Evolutionary conservation across 202 grass and related monocot species (phyloP).

Genomic region (Hordeum pubiflorum): DNA sequence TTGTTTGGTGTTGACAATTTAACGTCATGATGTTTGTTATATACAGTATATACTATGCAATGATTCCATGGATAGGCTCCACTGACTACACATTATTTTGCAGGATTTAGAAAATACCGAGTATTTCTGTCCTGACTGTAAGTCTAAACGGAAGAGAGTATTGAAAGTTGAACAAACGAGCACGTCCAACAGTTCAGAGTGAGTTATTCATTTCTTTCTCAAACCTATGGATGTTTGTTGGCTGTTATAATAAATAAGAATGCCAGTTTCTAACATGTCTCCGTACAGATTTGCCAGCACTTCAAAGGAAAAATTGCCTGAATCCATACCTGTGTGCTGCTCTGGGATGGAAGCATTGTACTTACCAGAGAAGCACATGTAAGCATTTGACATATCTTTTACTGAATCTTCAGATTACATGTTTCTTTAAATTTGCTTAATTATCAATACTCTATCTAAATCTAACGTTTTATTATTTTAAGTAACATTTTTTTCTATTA

Average conservation of each 20-base stretch:
- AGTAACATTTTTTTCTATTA: neutral
- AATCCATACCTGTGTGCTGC: conserved; percentile 58
- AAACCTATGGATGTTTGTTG: conserved; percentile 9
- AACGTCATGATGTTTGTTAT: neutral
- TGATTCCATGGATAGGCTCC: neutral
- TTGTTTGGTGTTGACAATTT: conserved; percentile 24
- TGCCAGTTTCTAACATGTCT: conserved; percentile 21
- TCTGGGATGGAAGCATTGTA: conserved; percentile 63
- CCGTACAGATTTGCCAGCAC: conserved; percentile 42
- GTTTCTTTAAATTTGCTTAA: conserved; percentile 17
- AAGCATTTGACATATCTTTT: conserved; percentile 32
- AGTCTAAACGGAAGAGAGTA: conserved; percentile 42
- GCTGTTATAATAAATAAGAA: conserved; percentile 21
- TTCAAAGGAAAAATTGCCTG: conserved; percentile 42
- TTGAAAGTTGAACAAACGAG: conserved; percentile 4
- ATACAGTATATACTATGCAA: neutral
- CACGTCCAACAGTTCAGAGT: conserved; percentile 37
- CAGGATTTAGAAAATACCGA: conserved; percentile 76
- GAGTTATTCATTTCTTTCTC: conserved; percentile 19
- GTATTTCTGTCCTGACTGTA: conserved; percentile 92
- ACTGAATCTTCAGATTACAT: neutral
- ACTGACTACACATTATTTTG: neutral
- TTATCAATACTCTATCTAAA: conserved; percentile 13
- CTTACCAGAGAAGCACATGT: conserved; percentile 79
- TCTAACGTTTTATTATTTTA: conserved; percentile 6